These are phyloP conservation scores for Neofusicoccum parvum DNA, from an alignment of 2,329 filamentous ascomycete species.

Conservation along the genomic window DNA sequence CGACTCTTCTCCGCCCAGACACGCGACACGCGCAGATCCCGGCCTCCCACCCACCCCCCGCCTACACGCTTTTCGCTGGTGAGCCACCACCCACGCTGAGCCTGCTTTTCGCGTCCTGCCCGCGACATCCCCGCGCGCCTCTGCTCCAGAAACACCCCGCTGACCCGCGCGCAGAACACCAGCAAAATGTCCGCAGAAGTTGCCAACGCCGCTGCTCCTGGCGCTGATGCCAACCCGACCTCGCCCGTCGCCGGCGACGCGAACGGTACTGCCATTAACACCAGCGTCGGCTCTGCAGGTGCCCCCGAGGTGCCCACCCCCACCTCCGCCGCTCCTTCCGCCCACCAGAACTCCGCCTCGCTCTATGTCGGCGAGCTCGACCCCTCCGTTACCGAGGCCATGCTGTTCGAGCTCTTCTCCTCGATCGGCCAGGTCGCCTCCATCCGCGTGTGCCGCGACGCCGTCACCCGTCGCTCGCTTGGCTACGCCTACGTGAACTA, in stretches of 20 bases:
- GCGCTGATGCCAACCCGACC: constrained; percentile 73
- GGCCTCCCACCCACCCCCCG: background rate
- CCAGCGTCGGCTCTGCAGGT: constrained; percentile 67
- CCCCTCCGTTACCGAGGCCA: constrained; percentile 95
- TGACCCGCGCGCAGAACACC: constrained; percentile 27
- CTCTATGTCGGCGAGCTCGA: constrained; percentile 99
- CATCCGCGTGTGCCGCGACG: constrained; percentile 99
- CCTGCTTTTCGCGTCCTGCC: background rate
- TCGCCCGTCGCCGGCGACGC: constrained; percentile 67
- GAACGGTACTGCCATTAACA: constrained; percentile 68
- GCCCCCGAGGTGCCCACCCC: constrained; percentile 71
- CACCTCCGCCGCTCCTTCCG: constrained; percentile 69
- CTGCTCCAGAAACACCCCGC: constrained; percentile 22
- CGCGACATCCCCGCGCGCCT: background rate
- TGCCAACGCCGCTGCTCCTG: constrained; percentile 51
- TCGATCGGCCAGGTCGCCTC: constrained; percentile 98
- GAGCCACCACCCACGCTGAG: constrained; percentile 20
- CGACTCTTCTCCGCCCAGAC: background rate
- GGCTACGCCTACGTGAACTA: constrained; percentile 99
- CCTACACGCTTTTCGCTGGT: constrained; percentile 25
- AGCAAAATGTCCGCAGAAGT: constrained; percentile 44
- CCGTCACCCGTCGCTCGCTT: constrained; percentile 95
- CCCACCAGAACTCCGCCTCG: constrained; percentile 91
- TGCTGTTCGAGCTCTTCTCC: constrained; percentile 99
- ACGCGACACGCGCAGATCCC: background rate